phyloP scores from a whole-genome alignment of 1,284 basidiomycete species.

The Fereydounia khargensis region DNA sequence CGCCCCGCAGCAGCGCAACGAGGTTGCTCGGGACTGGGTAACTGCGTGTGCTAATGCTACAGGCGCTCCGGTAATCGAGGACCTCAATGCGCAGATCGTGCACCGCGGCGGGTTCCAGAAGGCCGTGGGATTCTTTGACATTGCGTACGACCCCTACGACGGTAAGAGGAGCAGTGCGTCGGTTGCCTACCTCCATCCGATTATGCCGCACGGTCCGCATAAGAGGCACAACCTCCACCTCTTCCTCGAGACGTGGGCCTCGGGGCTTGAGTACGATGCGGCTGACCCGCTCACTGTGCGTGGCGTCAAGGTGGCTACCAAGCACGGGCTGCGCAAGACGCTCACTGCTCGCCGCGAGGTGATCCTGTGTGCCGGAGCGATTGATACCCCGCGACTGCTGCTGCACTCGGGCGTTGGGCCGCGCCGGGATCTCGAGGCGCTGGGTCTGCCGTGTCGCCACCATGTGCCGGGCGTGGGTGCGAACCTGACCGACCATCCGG shows the following conservation, averaged over 20 bases:
- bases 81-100: slow-evolving; percentile 53
- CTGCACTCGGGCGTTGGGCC: slow-evolving; percentile 64
- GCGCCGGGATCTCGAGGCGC: slow-evolving; percentile 57
- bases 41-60: slow-evolving; percentile 42
- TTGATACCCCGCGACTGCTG: slow-evolving; percentile 62
- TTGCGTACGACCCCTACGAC: slow-evolving; percentile 57
- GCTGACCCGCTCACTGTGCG: slow-evolving; percentile 32
- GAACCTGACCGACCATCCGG: slow-evolving; percentile 63
- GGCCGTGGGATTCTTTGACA: slow-evolving; percentile 57
- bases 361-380: slow-evolving; percentile 55
- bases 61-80: slow-evolving; percentile 51
- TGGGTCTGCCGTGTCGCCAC: slow-evolving; percentile 59
- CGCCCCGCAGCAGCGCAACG: slow-evolving; percentile 54
- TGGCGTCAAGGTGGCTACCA: slow-evolving; percentile 43
- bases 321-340: slow-evolving; percentile 43
- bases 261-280: slow-evolving; percentile 32
- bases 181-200: slow-evolving; percentile 57
- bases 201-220: slow-evolving; percentile 54
- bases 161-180: slow-evolving; percentile 52
- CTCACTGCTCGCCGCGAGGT: slow-evolving; percentile 52
- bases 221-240: slow-evolving; percentile 55
- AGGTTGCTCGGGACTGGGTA: slow-evolving; percentile 56
- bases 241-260: slow-evolving; percentile 58
- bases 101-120: slow-evolving; percentile 47
- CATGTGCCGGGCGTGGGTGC: slow-evolving; percentile 63